Conservation (phyloP, 257 asterid species). For the Plectranthus barbatus region DNA sequence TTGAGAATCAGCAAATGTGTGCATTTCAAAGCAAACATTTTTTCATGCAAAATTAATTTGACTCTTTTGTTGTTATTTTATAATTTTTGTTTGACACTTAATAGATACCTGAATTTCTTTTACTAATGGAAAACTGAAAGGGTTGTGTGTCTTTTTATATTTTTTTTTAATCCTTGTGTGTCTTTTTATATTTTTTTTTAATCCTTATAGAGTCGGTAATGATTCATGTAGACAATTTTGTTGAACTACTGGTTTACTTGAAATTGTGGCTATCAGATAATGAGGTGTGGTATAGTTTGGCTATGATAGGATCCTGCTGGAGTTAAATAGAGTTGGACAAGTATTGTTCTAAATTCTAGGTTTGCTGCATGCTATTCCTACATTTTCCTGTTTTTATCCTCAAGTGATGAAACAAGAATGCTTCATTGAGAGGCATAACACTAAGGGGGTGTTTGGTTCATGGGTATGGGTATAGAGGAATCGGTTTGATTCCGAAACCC, state of each 20-base stretch:
- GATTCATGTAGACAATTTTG: background rate
- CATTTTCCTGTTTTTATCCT: background rate
- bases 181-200: too few relatives aligned
- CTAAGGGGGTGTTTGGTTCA: too few relatives aligned
- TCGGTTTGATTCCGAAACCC: too few relatives aligned
- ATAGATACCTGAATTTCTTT: background rate
- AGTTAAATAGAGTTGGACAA: background rate
- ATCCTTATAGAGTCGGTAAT: background rate
- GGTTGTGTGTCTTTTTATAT: too few relatives aligned
- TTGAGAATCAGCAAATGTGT: background rate
- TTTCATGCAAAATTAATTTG: background rate
- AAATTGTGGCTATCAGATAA: background rate
- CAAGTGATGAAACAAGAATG: background rate
- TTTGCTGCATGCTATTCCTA: background rate
- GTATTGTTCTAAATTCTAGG: background rate
- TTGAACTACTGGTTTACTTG: background rate
- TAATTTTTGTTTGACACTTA: background rate
- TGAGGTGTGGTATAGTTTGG: background rate
- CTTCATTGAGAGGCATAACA: background rate
- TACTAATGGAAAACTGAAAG: background rate
- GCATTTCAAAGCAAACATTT: background rate
- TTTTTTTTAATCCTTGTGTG: too few relatives aligned
- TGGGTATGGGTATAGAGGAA: too few relatives aligned
- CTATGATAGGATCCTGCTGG: background rate
- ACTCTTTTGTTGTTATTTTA: background rate